Evolutionary conservation across 192 early-diverging fungal genomes (phyloP), one percentile per base, ranked within the genome.

Genomic region (Martensiomyces pterosporus): DNA sequence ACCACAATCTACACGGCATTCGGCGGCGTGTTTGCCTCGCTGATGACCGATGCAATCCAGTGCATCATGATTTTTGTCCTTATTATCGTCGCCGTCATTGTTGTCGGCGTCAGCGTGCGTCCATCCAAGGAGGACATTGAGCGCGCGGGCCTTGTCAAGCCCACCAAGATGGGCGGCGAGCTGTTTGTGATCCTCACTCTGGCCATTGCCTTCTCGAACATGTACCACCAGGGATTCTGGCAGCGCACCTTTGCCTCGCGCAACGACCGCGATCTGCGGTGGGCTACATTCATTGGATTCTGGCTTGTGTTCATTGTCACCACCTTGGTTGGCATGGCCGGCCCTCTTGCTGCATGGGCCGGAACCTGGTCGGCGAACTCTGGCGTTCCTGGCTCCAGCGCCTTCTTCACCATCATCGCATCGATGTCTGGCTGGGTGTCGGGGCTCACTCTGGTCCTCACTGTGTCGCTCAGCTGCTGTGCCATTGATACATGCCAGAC

Each of bases 191-290:
- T 81, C 33, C 74, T 87, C 46, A 75, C 81, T 5, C 69, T 79
- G 42, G 82, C 85, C 27, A 76, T 85, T 51, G 68, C 62, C 24
- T 73, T 76, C 39, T 67, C 84, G 18, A 79, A 79, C 44, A 71
- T 85, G 60, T 85, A 82, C 57, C 82, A 83, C 32, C 83, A 87
- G 57, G 80, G 75, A 17, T 80, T 82, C 25, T 87, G 85, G 85
- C 85, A 87, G 69, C 79, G 83, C 33, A 80, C 84, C 10, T 87
- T 83, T 78, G 72, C 84, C n/a, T 78, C 85, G 9, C 70, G 69
- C 18, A 76, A 68, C 37, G 76, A 87, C 49, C 67, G 77, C 16
- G 80, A 82, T n/a, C 44, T 87, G 56, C 64, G 67, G 44, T 68
- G 61, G 53, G 78, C 79, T 33, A 75, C 81, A 15, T 40, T 78